Base-by-base conservation (phyloP, 2,329 filamentous ascomycete species). In the Colletotrichum cuscutae region DNA sequence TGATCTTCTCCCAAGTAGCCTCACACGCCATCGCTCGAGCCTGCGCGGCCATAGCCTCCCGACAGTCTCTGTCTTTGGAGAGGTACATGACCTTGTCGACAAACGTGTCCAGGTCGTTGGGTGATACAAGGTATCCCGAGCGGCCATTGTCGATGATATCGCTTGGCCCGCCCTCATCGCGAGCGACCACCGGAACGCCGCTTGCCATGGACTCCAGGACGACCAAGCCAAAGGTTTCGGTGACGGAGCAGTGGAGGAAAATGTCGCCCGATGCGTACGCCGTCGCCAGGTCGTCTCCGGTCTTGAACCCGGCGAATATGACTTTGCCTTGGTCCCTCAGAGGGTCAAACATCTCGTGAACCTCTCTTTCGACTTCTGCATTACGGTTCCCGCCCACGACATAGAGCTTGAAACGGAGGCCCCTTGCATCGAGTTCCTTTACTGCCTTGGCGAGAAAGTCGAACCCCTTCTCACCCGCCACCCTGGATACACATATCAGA, bases 131-230 rank as follows among this genome's bases (percentile, higher is more conserved):
- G 76, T 87, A 93, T 13, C 92, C 92, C 0, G 88, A 91, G 46
- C 85, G 82, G 13, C 86, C 87, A 75, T 93, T 83, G 30, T 85
- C 83, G 46, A 94, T 86, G 65, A 91, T 93, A 77, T 94, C 91
- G 46, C 89, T 91, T 1, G 92, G 92, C 0, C 92, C 92, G 11
- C 92, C 92, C 78, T 92, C 90, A 76, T 93, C 91, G 58, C 92
- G 86, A 3, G 92, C 92, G 65, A 94, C 85, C 28, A 94, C 91
- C 0, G 91, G 91, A 2, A 94, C 86, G 3, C 91, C 91, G 74
- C 90, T 92, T 0, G 91, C 91, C 91, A 94, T 93, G 3, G 90
- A 89, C 80, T 93, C 92, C 2, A 93, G 83, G 1, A 93, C 91
- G 0, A 94, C 91, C 11, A 94, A 83, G 0, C 92, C 92, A 79